A percentile compares a stretch with the other conserved stretches of the same genome.
Conservation (phyloP, 192 early-diverging fungal species). For the Coemansia sp. region DNA sequence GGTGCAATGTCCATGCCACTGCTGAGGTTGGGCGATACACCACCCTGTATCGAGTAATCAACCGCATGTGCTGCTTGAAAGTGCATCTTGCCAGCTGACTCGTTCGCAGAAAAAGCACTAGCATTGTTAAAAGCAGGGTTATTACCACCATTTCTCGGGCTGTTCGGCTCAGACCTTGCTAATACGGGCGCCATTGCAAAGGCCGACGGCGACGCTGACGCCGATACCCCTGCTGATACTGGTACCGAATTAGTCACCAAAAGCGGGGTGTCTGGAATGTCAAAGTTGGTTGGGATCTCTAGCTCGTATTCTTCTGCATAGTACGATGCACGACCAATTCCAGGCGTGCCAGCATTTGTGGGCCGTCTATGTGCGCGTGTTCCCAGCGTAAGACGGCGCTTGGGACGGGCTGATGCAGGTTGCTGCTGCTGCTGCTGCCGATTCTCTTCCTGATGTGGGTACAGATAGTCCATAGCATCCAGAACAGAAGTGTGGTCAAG, state of each 20-base stretch:
- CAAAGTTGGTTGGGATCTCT: conserved; percentile 47
- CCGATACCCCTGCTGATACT: conserved; percentile 6
- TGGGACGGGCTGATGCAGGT: background rate
- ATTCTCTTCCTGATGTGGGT: background rate
- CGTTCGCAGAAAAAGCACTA: background rate
- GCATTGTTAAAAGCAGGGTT: background rate
- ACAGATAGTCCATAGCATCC: conserved; percentile 5
- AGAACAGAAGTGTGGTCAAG: conserved; percentile 8
- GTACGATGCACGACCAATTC: conserved; percentile 35
- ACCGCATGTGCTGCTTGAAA: conserved; percentile 6
- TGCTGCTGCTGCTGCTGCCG: conserved; percentile 4
- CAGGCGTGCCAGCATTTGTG: conserved; percentile 1
- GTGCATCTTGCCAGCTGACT: background rate
- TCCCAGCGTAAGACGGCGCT: conserved; percentile 29
- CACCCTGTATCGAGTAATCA: conserved; percentile 1
- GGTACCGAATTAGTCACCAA: background rate
- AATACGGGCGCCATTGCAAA: background rate
- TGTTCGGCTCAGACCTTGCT: background rate
- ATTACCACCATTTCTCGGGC: background rate
- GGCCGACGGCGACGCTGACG: background rate
- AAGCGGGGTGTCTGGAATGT: conserved; percentile 16
- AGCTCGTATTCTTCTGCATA: conserved; percentile 31
- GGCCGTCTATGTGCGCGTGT: conserved; percentile 30
- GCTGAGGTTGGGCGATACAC: background rate
- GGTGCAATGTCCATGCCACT: conserved; percentile 3